phyloP scores from a whole-genome alignment of 768 basidiomycete genomes.

The Phylloporus scabripes region DNA sequence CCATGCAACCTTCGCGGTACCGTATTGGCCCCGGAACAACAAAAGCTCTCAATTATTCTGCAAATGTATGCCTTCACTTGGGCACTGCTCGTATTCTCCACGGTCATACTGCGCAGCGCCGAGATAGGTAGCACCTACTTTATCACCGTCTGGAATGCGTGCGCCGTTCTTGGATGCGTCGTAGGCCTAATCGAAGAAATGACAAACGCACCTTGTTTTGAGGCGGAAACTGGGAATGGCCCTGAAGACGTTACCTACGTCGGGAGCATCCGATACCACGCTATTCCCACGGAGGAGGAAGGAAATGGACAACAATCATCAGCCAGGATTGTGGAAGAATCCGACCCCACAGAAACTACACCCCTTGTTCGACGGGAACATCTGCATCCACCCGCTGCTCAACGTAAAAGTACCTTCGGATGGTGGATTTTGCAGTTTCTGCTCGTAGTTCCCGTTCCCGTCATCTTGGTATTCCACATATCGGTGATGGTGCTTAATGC shows the following conservation, averaged over 20 bases:
- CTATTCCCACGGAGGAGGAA: conserved; percentile 18
- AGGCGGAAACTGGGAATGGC: conserved; percentile 1
- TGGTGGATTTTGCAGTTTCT: conserved; percentile 62
- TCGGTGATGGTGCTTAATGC: conserved; percentile 42
- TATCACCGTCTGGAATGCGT: conserved; percentile 49
- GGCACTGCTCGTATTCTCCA: conserved; percentile 49
- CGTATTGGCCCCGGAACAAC: conserved; percentile 31
- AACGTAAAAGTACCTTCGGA: conserved; percentile 24
- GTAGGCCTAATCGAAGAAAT: conserved; percentile 36
- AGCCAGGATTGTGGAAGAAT: conserved; percentile 29
- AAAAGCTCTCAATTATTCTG: conserved; percentile 47
- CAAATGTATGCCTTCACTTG: conserved; percentile 57
- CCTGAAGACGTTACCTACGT: conserved; percentile 8
- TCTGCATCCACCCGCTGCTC: conserved; percentile 4
- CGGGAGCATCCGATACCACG: conserved; percentile 24
- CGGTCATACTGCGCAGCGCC: conserved; percentile 37
- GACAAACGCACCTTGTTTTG: conserved; percentile 14
- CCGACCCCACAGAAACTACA: conserved; percentile 50
- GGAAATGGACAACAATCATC: conserved; percentile 9
- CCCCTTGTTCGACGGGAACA: conserved; percentile 43
- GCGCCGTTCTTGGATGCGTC: conserved; percentile 38
- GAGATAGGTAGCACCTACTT: conserved; percentile 53
- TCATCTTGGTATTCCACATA: conserved; percentile 50
- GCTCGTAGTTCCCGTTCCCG: conserved; percentile 47
- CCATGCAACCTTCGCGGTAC: conserved; percentile 23